Conservation (phyloP, 257 asterid species). For the Haberlea rhodopensis region DNA sequence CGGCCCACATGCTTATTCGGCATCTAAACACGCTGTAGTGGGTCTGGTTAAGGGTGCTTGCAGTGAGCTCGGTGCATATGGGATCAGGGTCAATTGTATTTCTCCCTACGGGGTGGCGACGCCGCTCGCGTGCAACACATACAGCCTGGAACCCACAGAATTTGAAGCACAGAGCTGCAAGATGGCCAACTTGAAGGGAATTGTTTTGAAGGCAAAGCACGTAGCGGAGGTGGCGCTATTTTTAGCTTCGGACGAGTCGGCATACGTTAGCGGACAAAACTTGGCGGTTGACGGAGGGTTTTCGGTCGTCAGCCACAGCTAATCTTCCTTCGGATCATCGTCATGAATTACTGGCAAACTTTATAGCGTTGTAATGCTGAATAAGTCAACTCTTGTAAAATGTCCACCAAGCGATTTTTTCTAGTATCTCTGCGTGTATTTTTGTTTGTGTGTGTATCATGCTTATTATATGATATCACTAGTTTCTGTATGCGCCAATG, state of each 20-base stretch:
- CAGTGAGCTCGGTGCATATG: conserved; percentile 52
- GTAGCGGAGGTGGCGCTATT: conserved; percentile 55
- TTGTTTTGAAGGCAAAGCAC: conserved; percentile 39
- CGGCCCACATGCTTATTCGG: conserved; percentile 54
- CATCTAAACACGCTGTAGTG: conserved; percentile 57
- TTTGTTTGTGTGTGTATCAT: not conserved
- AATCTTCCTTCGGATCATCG: conserved; percentile 24
- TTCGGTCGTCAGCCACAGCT: conserved; percentile 43
- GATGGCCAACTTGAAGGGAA: conserved; percentile 45
- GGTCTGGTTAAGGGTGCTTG: conserved; percentile 54
- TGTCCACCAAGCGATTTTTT: no score
- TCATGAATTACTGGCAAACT: not conserved
- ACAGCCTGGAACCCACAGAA: conserved; percentile 27
- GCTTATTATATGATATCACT: not conserved
- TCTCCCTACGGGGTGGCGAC: conserved; percentile 67
- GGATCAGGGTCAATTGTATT: conserved; percentile 57
- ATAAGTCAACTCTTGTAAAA: not conserved
- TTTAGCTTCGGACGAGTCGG: conserved; percentile 67
- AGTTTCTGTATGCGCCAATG: no score
- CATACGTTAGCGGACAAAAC: conserved; percentile 59
- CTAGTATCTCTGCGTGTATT: no score
- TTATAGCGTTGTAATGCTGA: no score
- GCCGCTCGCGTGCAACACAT: conserved; percentile 42
- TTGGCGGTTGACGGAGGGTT: conserved; percentile 67
- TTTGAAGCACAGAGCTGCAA: conserved; percentile 32